These are phyloP conservation scores for Claviceps sp. DNA, from an alignment of 2,329 filamentous ascomycete genomes.

Conservation along the genomic window DNA sequence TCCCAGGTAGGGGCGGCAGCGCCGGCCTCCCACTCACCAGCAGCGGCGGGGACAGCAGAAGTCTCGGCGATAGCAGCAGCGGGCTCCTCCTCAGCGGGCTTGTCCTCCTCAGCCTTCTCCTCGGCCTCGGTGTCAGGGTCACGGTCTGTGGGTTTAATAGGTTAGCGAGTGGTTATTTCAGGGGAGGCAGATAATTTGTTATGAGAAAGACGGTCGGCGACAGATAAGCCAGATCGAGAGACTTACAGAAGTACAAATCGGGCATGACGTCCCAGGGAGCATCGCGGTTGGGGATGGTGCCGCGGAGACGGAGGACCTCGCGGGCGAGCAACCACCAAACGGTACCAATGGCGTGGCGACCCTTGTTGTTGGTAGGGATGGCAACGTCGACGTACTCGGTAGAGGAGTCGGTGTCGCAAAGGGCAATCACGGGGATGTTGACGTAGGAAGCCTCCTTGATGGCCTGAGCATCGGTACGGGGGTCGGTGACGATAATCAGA, in stretches of 20 bases:
- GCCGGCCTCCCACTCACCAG: constrained; percentile 75
- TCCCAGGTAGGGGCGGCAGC: constrained; percentile 49
- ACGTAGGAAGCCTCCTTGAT: constrained; percentile 99
- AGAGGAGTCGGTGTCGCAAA: constrained; percentile 97
- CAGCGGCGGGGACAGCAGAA: constrained; percentile 52
- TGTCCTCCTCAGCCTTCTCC: constrained; percentile 94
- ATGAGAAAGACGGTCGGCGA: not conserved
- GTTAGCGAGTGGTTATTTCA: constrained; percentile 7
- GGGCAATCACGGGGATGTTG: constrained; percentile 99
- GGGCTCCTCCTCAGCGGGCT: constrained; percentile 72
- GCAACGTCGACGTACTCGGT: constrained; percentile 99
- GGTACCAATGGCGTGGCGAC: constrained; percentile 95
- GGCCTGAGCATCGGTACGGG: constrained; percentile 97
- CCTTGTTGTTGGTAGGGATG: constrained; percentile 99
- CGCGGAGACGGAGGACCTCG: constrained; percentile 97
- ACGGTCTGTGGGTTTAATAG: constrained; percentile 48
- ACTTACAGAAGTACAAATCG: constrained; percentile 95
- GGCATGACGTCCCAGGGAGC: constrained; percentile 98
- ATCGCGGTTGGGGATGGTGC: constrained; percentile 91
- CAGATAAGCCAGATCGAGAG: not conserved
- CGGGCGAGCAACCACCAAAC: constrained; percentile 99
- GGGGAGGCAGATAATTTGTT: not conserved
- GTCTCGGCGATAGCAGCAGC: constrained; percentile 65
- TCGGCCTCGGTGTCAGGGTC: constrained; percentile 99
- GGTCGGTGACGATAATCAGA: constrained; percentile 98